phyloP scores from a whole-genome alignment of 768 basidiomycete genomes.

The Cyclocybe cylindracea region DNA sequence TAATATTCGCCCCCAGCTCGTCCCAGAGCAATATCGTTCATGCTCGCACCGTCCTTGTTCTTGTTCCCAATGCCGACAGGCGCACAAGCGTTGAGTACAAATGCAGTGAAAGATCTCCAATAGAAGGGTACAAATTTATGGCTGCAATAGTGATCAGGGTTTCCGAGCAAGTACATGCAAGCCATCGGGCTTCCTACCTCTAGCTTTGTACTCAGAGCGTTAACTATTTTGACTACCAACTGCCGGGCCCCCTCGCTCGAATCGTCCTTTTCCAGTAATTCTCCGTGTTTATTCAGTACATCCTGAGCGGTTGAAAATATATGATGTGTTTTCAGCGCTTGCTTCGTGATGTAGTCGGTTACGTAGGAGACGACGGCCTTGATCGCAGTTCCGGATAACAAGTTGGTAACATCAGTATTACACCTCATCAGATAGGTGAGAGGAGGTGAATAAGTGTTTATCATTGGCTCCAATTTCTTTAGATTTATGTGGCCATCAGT shows the following conservation, averaged over 20 bases:
- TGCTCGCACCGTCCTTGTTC: background rate
- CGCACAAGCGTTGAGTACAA: constrained; percentile 12
- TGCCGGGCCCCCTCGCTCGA: constrained; percentile 7
- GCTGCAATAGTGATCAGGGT: constrained; percentile 32
- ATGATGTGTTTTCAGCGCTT: too few species aligned
- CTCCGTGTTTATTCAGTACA: constrained; percentile 12
- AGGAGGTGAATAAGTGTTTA: too few species aligned
- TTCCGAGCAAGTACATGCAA: too few species aligned
- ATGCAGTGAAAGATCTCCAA: constrained; percentile 26
- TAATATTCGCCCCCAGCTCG: too few species aligned
- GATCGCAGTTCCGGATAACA: constrained; percentile 33
- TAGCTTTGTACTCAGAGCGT: constrained; percentile 24
- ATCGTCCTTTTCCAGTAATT: constrained; percentile 1
- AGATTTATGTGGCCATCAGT: too few species aligned
- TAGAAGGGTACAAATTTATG: constrained; percentile 27
- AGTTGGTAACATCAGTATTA: too few species aligned
- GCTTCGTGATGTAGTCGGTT: constrained; percentile 31
- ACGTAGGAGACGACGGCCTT: constrained; percentile 35
- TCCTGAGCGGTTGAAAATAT: constrained; percentile 17
- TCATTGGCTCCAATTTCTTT: too few species aligned
- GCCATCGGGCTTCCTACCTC: constrained; percentile 32
- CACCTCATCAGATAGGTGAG: too few species aligned
- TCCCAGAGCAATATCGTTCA: too few species aligned
- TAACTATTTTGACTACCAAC: constrained; percentile 27
- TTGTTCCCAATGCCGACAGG: background rate